Conservation (phyloP, 75 land plant species). For the Pinus albicaulis region DNA sequence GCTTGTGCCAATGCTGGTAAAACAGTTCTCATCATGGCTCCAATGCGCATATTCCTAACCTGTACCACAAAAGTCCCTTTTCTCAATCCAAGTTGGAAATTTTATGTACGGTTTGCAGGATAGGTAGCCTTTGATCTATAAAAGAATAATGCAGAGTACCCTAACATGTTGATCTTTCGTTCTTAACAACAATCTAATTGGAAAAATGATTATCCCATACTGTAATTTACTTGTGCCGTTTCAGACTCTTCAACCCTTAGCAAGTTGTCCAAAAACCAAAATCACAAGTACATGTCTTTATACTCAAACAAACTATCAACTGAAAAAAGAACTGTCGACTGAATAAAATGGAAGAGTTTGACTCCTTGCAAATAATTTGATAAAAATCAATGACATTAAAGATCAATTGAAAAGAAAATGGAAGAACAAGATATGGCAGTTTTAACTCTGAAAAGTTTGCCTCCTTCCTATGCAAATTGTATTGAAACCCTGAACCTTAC, state of each 20-base stretch:
- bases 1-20: constrained; percentile 92
- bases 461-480: too few relatives aligned
- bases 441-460: too few relatives aligned
- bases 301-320: too few relatives aligned
- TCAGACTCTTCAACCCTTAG: not conserved
- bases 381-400: too few relatives aligned
- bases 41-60: constrained; percentile 96
- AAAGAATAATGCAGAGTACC: too few relatives aligned
- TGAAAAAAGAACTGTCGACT: too few relatives aligned
- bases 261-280: not conserved
- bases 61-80: constrained; percentile 12
- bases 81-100: not conserved
- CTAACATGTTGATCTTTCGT: not conserved
- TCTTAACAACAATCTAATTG: not conserved
- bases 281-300: too few relatives aligned
- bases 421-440: too few relatives aligned
- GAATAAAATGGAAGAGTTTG: too few relatives aligned
- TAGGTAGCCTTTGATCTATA: not conserved
- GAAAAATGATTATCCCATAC: not conserved
- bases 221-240: not conserved
- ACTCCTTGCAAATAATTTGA: too few relatives aligned
- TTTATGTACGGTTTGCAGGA: not conserved
- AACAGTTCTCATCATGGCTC: constrained; percentile 97
- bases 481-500: too few relatives aligned
- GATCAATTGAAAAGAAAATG: too few relatives aligned